These are phyloP conservation scores for Rhodamnia rubescens DNA, from an alignment of 345 rosid species.

Conservation along the genomic window DNA sequence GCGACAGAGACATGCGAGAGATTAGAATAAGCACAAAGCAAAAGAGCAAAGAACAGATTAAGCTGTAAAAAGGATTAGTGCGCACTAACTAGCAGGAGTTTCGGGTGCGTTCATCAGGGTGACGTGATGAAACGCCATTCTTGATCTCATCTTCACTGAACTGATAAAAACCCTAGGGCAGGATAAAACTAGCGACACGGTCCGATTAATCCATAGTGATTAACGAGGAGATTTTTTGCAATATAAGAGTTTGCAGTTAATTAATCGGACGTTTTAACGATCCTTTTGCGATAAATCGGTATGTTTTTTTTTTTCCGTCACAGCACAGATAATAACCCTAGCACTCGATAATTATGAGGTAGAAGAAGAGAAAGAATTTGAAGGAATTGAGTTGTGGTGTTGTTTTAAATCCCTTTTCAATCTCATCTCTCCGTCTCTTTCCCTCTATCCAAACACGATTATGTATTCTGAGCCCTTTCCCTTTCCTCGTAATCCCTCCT, in stretches of 20 bases:
- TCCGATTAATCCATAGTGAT: neutral
- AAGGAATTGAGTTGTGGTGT: neutral
- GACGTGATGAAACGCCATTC: neutral
- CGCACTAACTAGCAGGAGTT: neutral
- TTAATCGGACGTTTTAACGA: neutral
- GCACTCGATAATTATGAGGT: neutral
- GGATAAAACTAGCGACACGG: neutral
- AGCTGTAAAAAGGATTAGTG: neutral
- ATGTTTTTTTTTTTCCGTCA: neutral
- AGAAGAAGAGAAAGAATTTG: neutral
- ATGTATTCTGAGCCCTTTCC: no score
- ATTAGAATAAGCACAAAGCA: neutral
- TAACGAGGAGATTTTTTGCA: neutral
- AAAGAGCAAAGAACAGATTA: neutral
- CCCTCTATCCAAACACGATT: no score
- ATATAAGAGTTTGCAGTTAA: neutral
- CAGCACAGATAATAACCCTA: neutral
- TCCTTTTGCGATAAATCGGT: neutral
- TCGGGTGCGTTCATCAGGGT: neutral
- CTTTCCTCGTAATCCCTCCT: no score
- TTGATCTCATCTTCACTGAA: neutral
- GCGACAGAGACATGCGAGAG: neutral
- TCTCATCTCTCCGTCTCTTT: no score
- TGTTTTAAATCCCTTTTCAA: neutral
- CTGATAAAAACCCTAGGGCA: neutral